Evolutionary conservation across 1,284 basidiomycete species (phyloP).

Genomic region (Heterobasidion irregulare): DNA sequence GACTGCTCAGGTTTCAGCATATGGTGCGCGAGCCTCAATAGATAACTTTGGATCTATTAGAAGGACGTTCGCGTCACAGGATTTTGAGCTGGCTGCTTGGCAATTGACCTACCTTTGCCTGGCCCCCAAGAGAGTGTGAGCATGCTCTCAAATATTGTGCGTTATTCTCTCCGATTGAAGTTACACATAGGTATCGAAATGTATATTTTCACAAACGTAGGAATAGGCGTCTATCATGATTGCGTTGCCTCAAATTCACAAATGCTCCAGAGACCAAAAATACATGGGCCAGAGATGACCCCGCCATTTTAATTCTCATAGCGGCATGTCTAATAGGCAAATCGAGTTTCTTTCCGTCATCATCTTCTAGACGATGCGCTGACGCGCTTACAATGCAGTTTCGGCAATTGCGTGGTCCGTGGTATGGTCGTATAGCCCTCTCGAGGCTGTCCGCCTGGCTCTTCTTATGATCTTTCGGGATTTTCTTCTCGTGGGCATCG

Average conservation of each 20-base stretch:
- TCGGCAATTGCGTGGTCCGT: constrained; percentile 79
- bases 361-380: too few relatives aligned
- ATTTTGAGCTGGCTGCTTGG: constrained; percentile 93
- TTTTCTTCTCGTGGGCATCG: constrained; percentile 69
- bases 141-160: constrained; percentile 9
- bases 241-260: background rate
- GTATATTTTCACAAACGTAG: constrained; percentile 88
- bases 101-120: constrained; percentile 89
- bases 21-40: constrained; percentile 49
- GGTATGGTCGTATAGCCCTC: constrained; percentile 62
- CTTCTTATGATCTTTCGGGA: constrained; percentile 83
- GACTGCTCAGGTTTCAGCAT: constrained; percentile 74
- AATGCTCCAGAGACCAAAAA: constrained; percentile 83
- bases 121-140: constrained; percentile 85
- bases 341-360: constrained; percentile 15
- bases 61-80: constrained; percentile 37
- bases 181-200: constrained; percentile 62
- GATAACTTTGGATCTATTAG: background rate
- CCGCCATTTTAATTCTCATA: constrained; percentile 84
- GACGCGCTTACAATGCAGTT: constrained; percentile 32
- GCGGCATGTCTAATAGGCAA: constrained; percentile 67
- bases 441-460: constrained; percentile 54
- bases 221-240: constrained; percentile 37
- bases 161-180: background rate
- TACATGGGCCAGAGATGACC: constrained; percentile 93